These are phyloP conservation scores for Boletus sensibilis DNA, from an alignment of 768 basidiomycete genomes.

Conservation along the genomic window DNA sequence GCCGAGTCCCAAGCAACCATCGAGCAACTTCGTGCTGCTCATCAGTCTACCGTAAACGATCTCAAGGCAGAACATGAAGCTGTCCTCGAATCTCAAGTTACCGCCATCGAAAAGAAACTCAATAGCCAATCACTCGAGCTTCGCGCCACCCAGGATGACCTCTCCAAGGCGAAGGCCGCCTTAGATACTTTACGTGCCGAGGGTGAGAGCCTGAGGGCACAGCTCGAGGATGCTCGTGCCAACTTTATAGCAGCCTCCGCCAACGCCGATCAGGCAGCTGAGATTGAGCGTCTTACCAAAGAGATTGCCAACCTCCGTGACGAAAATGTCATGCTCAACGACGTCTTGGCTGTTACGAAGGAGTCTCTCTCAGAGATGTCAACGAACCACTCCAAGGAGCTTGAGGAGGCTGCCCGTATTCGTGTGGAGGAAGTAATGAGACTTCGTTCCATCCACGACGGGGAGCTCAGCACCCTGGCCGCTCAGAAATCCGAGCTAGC, in stretches of 20 bases:
- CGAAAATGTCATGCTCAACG: conserved; percentile 63
- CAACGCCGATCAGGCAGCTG: conserved; percentile 50
- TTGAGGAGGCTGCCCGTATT: conserved; percentile 70
- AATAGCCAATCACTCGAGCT: conserved; percentile 64
- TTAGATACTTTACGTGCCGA: conserved; percentile 54
- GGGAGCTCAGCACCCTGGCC: conserved; percentile 54
- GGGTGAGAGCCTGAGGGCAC: conserved; percentile 52
- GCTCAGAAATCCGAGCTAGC: conserved; percentile 63
- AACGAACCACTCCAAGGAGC: conserved; percentile 63
- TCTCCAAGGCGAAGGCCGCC: conserved; percentile 68
- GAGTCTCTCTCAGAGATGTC: conserved; percentile 70
- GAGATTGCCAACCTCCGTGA: conserved; percentile 66
- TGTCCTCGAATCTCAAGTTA: conserved; percentile 55
- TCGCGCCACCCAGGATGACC: conserved; percentile 82
- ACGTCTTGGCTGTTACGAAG: conserved; percentile 67
- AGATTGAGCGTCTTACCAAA: conserved; percentile 53
- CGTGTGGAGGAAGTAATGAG: conserved; percentile 71
- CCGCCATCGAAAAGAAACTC: conserved; percentile 61
- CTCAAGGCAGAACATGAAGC: conserved; percentile 65
- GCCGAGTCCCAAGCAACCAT: conserved; percentile 62
- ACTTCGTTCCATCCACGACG: conserved; percentile 57
- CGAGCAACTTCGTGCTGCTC: conserved; percentile 64
- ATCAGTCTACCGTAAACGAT: conserved; percentile 57
- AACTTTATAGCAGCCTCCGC: conserved; percentile 41
- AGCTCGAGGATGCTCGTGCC: conserved; percentile 62